phyloP scores from a whole-genome alignment of 2,329 filamentous ascomycete species.

The Beauveria rudraprayagi region DNA sequence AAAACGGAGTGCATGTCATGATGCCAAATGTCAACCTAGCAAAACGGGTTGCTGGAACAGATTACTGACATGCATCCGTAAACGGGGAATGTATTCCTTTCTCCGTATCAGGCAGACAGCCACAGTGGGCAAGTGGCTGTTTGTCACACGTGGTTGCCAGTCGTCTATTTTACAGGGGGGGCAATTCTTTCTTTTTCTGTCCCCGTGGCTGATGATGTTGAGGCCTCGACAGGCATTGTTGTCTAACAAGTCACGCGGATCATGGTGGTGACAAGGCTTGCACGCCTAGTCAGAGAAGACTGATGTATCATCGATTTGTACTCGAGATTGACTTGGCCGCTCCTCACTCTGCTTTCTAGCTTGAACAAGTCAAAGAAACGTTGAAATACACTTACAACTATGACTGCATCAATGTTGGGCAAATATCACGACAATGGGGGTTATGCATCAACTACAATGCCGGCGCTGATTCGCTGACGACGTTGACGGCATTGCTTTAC shows the following conservation, averaged over 20 bases:
- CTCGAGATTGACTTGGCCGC: background rate
- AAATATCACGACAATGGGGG: background rate
- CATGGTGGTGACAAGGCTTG: too few species aligned
- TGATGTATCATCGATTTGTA: too few species aligned
- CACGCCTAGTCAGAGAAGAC: too few species aligned
- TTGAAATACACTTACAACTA: too few species aligned
- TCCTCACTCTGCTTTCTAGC: background rate
- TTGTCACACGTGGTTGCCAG: background rate
- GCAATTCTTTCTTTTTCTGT: background rate
- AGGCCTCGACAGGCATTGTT: background rate
- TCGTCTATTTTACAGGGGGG: background rate
- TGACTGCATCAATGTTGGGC: background rate
- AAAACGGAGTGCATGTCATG: background rate
- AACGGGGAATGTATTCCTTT: background rate
- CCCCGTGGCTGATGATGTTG: background rate
- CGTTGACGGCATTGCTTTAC: background rate
- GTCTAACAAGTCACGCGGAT: background rate
- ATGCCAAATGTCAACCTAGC: too few species aligned
- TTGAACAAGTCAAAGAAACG: too few species aligned
- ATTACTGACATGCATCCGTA: background rate
- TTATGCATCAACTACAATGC: background rate
- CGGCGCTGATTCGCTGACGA: background rate
- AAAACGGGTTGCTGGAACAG: background rate
- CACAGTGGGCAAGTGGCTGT: constrained; percentile 4
- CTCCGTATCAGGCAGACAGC: background rate